These are phyloP conservation scores for Papilionanthe hybrid DNA, from an alignment of 116 monocot genomes.

Conservation along the genomic window DNA sequence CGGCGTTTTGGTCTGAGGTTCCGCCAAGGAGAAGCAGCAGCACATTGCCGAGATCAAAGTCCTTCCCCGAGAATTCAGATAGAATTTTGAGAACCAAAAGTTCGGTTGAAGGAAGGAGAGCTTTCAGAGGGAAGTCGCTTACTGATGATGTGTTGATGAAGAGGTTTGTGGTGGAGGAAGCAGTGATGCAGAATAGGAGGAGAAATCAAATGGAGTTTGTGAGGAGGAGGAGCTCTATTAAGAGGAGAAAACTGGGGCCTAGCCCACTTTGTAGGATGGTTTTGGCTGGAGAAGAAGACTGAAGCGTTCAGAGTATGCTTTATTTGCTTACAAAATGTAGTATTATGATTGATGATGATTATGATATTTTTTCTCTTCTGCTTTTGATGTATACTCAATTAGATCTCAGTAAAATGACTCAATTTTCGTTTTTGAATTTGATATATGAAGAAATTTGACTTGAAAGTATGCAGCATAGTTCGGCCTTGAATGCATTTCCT, in stretches of 20 bases:
- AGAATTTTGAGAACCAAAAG: slow-evolving; percentile 10
- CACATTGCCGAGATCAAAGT: slow-evolving; percentile 45
- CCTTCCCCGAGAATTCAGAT: slow-evolving; percentile 25
- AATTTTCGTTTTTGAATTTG: no score
- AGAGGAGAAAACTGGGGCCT: slow-evolving; percentile 63
- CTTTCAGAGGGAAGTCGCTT: slow-evolving; percentile 82
- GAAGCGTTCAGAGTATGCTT: no score
- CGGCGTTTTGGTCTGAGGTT: slow-evolving; percentile 31
- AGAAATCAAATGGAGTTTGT: slow-evolving; percentile 77
- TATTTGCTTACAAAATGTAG: no score
- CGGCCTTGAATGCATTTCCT: no score
- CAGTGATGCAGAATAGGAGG: slow-evolving; percentile 43
- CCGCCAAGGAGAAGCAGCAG: slow-evolving; percentile 57
- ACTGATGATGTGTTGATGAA: slow-evolving; percentile 70
- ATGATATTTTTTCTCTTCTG: no score
- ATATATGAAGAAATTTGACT: no score
- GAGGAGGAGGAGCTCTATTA: slow-evolving; percentile 48
- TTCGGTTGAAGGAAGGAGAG: slow-evolving; percentile 30
- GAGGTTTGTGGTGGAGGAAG: slow-evolving; percentile 64
- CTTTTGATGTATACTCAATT: no score
- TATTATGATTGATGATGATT: no score
- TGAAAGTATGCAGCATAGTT: no score
- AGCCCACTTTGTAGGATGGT: slow-evolving; percentile 78
- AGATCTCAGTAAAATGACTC: no score
- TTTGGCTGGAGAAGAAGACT: slow-evolving; percentile 37